Percentiles rank a stretch among this genome's conserved stretches.
These are phyloP conservation scores for Conidiobolus incongruus DNA, from an alignment of 371 early-diverging fungal species.

Conservation along the genomic window DNA sequence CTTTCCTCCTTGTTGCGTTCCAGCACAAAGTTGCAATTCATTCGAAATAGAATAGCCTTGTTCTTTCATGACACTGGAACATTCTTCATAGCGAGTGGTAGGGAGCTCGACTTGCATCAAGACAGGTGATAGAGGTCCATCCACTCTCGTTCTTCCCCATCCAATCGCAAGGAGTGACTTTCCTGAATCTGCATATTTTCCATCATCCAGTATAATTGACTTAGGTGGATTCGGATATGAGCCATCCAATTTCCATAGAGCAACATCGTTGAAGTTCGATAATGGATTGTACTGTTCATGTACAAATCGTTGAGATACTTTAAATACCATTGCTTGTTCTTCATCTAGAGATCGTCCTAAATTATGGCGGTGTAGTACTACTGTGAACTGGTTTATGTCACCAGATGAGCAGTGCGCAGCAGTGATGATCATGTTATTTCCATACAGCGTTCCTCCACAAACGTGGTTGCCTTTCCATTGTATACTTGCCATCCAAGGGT, in stretches of 20 bases:
- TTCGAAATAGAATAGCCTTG: constrained; percentile 1
- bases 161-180: not conserved
- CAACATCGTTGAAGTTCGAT: constrained; percentile 1
- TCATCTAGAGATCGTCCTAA: not conserved
- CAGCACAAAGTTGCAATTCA: constrained; percentile 2
- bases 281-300: constrained; percentile 1
- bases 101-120: constrained; percentile 4
- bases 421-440: not conserved
- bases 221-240: no score
- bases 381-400: not conserved
- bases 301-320: not conserved
- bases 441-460: constrained; percentile 3
- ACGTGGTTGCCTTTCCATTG: constrained; percentile 3
- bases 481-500: not conserved
- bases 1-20: constrained; percentile 2
- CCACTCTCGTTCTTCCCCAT: not conserved
- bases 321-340: not conserved
- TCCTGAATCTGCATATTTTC: not conserved
- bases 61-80: constrained; percentile 1
- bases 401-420: constrained; percentile 4
- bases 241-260: constrained; percentile 1
- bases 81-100: not conserved
- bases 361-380: not conserved
- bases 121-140: constrained; percentile 1
- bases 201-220: not conserved